Evolutionary conservation across 768 basidiomycete species (phyloP), one percentile per base, ranked within the genome.

Genomic region (Kwoniella heveanensis): DNA sequence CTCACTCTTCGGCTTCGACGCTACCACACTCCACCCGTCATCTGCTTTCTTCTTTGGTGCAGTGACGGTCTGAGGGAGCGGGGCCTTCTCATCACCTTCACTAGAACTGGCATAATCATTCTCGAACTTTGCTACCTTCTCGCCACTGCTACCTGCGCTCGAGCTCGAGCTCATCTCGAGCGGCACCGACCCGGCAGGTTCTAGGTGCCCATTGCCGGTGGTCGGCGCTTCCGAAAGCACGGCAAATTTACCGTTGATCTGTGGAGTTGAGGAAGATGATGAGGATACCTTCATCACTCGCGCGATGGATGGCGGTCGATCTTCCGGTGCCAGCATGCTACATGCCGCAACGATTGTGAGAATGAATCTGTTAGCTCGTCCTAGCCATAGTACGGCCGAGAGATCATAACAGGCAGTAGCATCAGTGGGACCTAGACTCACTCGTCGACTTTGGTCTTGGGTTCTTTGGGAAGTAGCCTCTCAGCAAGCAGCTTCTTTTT

Each of bases 321-420:
- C 74, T 57, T 76, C 72, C 0, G 74, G 72, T 10, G 72, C 74
- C 24, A 76, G 69, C 74, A 76, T 76, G 52, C 74, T 76, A 32
- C 29, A n/a, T n/a, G n/a, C n/a, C n/a, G n/a, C n/a, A n/a, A n/a
- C 25, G 24, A 39, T 19, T 8, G 19, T 17, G 19, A 5, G n/a
- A 21, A 22, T 32, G 32, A 36, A 24, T 19, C 13, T 37, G 32
- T 19, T 2, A 37, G 29, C 54, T 24, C 25, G 15, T 21, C 48
- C 13, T 32, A 5, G 7, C 32, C 32, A 32, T 32, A 6, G 5
- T 13, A 13, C 32, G 13, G 32, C 32, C 32, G 32, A 32, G 13
- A 32, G 32, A n/a, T n/a, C n/a, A n/a, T n/a, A n/a, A n/a, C n/a
- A n/a, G n/a, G n/a, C n/a, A n/a, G n/a, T n/a, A n/a, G n/a, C n/a